These are phyloP conservation scores for Acanthamoeba healyi DNA, from an alignment of 208 protist species.

Conservation along the genomic window DNA sequence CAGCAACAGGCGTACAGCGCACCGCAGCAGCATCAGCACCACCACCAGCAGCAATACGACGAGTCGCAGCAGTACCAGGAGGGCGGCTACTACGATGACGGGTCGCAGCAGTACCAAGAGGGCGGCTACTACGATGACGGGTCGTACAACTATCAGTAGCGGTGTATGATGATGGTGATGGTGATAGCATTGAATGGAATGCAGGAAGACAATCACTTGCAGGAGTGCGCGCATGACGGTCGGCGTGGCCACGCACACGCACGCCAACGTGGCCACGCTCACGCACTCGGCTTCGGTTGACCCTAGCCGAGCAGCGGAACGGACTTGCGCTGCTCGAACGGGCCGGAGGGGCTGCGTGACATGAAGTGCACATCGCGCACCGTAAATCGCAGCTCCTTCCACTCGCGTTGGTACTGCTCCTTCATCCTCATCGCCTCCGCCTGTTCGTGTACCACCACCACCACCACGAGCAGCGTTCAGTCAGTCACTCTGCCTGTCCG, in stretches of 20 bases:
- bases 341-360: background rate
- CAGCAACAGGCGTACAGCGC: background rate
- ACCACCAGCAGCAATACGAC: background rate
- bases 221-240: too few relatives aligned
- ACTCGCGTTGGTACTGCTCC: background rate
- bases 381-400: constrained; percentile 5
- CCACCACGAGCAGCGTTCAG: too few relatives aligned
- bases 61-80: background rate
- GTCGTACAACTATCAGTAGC: background rate
- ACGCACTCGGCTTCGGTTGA: too few relatives aligned
- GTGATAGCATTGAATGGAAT: background rate
- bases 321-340: background rate
- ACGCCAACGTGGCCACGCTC: too few relatives aligned
- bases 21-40: background rate
- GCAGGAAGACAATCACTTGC: too few relatives aligned
- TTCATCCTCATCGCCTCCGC: background rate
- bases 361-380: constrained; percentile 8
- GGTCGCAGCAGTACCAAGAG: too few relatives aligned
- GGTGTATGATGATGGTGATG: background rate
- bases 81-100: background rate
- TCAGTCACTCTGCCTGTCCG: too few relatives aligned
- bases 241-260: too few relatives aligned
- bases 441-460: background rate
- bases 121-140: background rate
- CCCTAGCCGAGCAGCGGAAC: background rate